Conservation (phyloP, 2,329 filamentous ascomycete genomes). For the Clarireedia hainanense region DNA sequence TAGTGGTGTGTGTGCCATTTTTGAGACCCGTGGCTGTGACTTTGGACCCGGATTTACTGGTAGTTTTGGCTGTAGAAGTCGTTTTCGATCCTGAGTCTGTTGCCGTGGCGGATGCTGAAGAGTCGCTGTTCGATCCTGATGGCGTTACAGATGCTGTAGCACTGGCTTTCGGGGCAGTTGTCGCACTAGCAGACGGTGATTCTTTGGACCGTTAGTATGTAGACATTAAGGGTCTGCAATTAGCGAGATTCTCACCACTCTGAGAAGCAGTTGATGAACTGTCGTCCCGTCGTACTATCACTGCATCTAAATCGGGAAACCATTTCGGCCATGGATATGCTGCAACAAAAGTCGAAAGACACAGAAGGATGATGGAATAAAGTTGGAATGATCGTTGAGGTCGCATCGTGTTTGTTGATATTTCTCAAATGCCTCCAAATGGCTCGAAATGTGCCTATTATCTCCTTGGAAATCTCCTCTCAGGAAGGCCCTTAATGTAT, state of each 20-base stretch:
- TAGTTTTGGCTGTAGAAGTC: background rate
- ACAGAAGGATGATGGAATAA: slow-evolving; percentile 42
- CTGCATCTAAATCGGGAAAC: slow-evolving; percentile 44
- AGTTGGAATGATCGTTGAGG: slow-evolving; percentile 38
- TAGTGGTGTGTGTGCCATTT: slow-evolving; percentile 14
- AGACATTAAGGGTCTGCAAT: background rate
- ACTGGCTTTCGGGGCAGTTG: background rate
- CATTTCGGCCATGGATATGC: slow-evolving; percentile 50
- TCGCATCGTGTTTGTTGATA: slow-evolving; percentile 39
- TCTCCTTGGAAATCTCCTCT: background rate
- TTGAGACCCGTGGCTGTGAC: slow-evolving; percentile 3
- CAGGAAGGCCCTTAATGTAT: background rate
- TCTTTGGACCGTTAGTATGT: background rate
- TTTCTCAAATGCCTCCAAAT: background rate
- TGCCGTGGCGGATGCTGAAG: background rate
- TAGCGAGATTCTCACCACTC: background rate
- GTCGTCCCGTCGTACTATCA: slow-evolving; percentile 42
- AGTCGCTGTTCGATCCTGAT: background rate
- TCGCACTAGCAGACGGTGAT: background rate
- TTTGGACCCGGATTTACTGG: background rate
- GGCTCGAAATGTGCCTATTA: background rate
- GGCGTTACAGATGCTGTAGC: background rate
- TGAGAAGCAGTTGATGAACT: slow-evolving; percentile 14
- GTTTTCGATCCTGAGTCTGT: background rate
- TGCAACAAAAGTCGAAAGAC: slow-evolving; percentile 38